Conservation (phyloP, 495 filamentous ascomycete genomes). For the Penicillium parvum region DNA sequence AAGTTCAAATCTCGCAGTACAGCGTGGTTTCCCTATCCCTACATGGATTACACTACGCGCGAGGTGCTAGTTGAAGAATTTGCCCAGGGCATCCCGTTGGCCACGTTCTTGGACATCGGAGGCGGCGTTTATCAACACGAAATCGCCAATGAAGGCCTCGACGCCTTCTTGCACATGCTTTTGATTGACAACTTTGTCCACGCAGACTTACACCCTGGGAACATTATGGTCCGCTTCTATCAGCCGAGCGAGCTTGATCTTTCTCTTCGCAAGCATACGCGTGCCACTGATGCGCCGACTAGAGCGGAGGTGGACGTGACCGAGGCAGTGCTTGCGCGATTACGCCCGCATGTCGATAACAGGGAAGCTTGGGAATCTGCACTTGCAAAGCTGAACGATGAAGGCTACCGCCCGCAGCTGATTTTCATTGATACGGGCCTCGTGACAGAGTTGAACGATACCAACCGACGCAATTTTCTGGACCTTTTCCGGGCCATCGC, state of each 20-base stretch:
- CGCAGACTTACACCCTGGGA: conserved; percentile 96
- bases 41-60: conserved; percentile 82
- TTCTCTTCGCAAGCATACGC: conserved; percentile 49
- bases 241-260: conserved; percentile 68
- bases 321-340: conserved; percentile 72
- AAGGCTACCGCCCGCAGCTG: conserved; percentile 89
- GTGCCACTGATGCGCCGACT: conserved; percentile 50
- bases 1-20: conserved; percentile 88
- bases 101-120: conserved; percentile 83
- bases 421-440: conserved; percentile 98
- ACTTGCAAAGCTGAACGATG: conserved; percentile 73
- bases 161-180: conserved; percentile 97
- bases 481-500: conserved; percentile 95
- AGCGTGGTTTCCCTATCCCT: conserved; percentile 94
- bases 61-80: conserved; percentile 95
- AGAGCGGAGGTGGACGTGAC: conserved; percentile 66
- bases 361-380: conserved; percentile 66
- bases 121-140: conserved; percentile 91
- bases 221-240: conserved; percentile 99
- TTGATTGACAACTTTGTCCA: conserved; percentile 98
- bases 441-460: conserved; percentile 86
- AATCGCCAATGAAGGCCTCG: conserved; percentile 91
- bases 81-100: conserved; percentile 86
- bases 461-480: conserved; percentile 86
- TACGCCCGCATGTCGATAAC: conserved; percentile 66